Evolutionary conservation across 352 stramenopile species (phyloP), one percentile per base, ranked within the genome.

Genomic region (Globisporangium emineosum): DNA sequence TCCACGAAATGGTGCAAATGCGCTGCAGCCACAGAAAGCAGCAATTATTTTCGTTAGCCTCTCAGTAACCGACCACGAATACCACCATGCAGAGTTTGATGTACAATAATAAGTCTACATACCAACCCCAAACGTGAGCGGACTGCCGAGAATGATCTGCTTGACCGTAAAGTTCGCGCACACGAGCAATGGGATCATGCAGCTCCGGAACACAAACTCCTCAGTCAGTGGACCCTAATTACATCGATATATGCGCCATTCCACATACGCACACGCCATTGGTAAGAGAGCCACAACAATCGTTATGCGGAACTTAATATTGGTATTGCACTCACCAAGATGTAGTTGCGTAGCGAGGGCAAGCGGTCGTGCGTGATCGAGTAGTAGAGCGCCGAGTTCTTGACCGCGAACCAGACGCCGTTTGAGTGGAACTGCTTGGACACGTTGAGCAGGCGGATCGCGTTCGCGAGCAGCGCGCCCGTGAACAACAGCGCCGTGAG

Each of bases 201-300:
- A 98, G 70, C 88, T 96, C 52, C 96, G 90, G 68, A 98, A 99
- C n/a, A 98, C 86, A 71, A 98, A 89, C 76, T 99, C 96, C 75
- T 99, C 96, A 0, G 91, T 96, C 49, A 98, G 69, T 5, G 96
- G 96, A 5, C 91, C 96, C 87, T 89, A 88, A 55, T 61, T 66
- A 54, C 9, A 45, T 45, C 2, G 32, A 37, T 10, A 7, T 13
- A 37, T 37, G 37, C 5, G 17, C 37, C 37, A 45, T 52, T 51
- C 2, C 50, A 59, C 30, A 62, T 35, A 29, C 10, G 61, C 57
- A 53, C 30, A 19, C 33, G 60, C 5, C 33, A 40, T n/a, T n/a
- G 2, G 37, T 45, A 45, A 45, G 37, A 45, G 12, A 17, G 15
- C 15, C 50, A 56, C 37, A 33, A 30, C 10, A 21, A 6, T n/a